Evolutionary conservation across 805 yeast species (phyloP), one percentile per base, ranked within the genome.

Genomic region (Candida ulmi): DNA sequence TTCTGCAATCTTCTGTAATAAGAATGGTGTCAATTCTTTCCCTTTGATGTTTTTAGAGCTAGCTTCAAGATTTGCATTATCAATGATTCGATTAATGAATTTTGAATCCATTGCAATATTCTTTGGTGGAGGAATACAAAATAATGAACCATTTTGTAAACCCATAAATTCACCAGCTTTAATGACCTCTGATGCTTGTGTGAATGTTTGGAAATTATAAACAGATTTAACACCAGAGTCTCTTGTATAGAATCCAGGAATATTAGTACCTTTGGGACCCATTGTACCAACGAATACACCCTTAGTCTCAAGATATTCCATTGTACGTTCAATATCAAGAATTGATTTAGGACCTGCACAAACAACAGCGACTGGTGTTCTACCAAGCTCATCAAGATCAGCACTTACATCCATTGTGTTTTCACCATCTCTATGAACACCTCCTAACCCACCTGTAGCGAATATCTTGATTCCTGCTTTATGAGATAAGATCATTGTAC

Each of bases 381-480:
- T 69, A 2, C 88, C 82, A 39, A 88, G 66, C 55, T 88, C 96
- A 36, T 87, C 90, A 45, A 88, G 70, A 60, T 88, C 96, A 2
- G 95, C 95, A 51, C 90, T 80, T 18, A 88, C 68, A 58, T 88
- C 96, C 79, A 86, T 73, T 2, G 88, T 77, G 23, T 62, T 47
- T 40, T 83, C 83, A 17, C 84, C 91, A 8, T 83, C 84, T 40
- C 86, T 71, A 52, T 88, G 95, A 11, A 87, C 95, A 17, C 96
- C 96, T 17, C 96, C 96, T 16, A 88, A 68, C 1, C 96, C 96
- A 25, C 96, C 96, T 2, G 96, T 88, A 1, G 95, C 93, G 68
- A 88, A 88, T 11, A 88, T 87, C 49, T 76, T 72, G 48, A 88
- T 84, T 0, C 95, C 93, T 0, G 90, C 88, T 51, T 62, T 54